Base-by-base conservation (phyloP, 495 filamentous ascomycete species). In the Cercophora scortea region DNA sequence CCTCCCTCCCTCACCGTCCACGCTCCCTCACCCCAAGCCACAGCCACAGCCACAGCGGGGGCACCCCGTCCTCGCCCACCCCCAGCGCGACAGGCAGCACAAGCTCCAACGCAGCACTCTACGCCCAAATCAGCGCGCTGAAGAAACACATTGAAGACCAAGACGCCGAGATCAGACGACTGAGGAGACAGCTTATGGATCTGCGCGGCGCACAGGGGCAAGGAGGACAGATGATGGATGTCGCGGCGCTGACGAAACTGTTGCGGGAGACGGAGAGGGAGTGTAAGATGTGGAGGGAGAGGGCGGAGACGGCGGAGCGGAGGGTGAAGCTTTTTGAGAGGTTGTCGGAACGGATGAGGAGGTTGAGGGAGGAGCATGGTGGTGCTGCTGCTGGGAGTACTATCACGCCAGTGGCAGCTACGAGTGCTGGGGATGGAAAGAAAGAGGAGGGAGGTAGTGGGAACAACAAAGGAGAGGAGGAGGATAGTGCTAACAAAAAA, bases 301-400 rank as follows among this genome's bases (percentile, higher is more conserved):
- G 75, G 46, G 79, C 79, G 1, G 70, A 79, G 60, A 57, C 62
- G 11, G 76, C 78, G 0, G 78, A 83, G 67, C 70, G 63, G 57
- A 64, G 69, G 19, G 60, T 79, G 0, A 53, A 59, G 9, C 56
- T 68, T 6, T 67, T 77, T 43, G 61, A 74, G 54, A 54, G 56
- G 39, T 55, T 67, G 16, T 56, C 56, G 33, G 61, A 52, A 11
- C 45, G 61, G n/a, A 45, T 70, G 9, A 56, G 59, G 33, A 62
- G 58, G 34, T 35, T 64, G 32, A 55, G 53, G 33, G 60, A 47
- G 38, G n/a, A 16, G 41, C 12, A 11, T 36, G 16, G 32, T 19
- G 19, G 33, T 32, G 46, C 15, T 13, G 17, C 15, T 10, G 40
- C 9, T 16, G 3, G 15, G 12, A 34, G 12, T 42, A 38, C 16